Evolutionary conservation across 2,329 filamentous ascomycete species (phyloP), one percentile per base, ranked within the genome.

Genomic region (Pseudogymnoascus sp.): DNA sequence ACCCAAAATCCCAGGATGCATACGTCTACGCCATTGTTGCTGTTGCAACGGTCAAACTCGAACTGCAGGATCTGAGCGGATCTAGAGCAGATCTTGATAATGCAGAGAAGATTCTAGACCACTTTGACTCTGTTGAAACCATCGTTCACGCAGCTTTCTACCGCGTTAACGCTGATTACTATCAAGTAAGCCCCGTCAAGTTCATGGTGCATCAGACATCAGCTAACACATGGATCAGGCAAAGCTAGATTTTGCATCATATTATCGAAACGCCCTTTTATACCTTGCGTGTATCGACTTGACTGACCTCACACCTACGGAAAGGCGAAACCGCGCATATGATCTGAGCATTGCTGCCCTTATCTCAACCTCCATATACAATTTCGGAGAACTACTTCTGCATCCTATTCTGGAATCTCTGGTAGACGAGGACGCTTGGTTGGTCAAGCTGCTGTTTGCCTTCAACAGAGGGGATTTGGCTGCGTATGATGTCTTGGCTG

Each of bases 371-470:
- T 90, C 85, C 69, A 99, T 97, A 77, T 97, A 99, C 83, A 99
- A 99, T 79, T 99, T 99, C 68, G 94, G 94, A 73, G 94, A 99
- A 79, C 86, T 99, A n/a, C 84, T 99, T 30, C 83, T 99, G 66
- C 94, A 99, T 73, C 94, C 94, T 3, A 95, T 99, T 70, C 85
- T 99, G 64, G 89, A 96, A 71, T 86, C 88, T 18, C 83, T 99
- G 21, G 83, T 86, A 67, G 85, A 87, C 21, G 82, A 86, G 39
- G 83, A 95, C 71, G 79, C 85, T 58, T 99, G 94, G 94, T 82
- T 99, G 64, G 89, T 91, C 64, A 89, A 96, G 41, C 85, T 99
- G n/a, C 84, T 99, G 48, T 95, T 96, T 70, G 92, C 94, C 61
- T 99, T 96, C 79, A 99, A 99, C 79, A 86, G 91, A 52, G 94